Percentiles rank a stretch among this genome's conserved stretches.
Evolutionary conservation across 2,329 filamentous ascomycete species (phyloP).

Genomic region (Phialocephala sp.): DNA sequence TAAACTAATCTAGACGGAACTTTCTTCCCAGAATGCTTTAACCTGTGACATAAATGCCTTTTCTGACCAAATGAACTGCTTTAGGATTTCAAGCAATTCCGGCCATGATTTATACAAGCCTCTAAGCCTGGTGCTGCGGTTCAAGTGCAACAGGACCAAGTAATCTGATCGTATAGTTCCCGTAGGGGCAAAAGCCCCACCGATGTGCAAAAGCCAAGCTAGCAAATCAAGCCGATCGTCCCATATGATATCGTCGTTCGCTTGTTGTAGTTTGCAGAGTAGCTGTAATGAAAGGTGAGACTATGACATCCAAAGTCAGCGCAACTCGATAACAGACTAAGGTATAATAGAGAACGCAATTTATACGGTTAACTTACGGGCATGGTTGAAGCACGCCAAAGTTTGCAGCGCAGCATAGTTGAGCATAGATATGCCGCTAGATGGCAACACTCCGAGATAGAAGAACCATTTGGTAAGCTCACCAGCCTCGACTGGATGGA

Average conservation of each 20-base stretch:
- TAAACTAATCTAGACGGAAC: too few relatives aligned
- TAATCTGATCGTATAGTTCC: neutral
- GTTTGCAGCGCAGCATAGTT: neutral
- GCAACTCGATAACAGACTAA: neutral
- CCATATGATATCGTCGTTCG: constrained; percentile 42
- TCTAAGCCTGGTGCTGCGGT: neutral
- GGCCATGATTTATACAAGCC: constrained; percentile 44
- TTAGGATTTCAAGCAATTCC: constrained; percentile 42
- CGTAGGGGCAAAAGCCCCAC: neutral
- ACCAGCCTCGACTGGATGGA: constrained; percentile 50
- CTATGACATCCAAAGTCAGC: constrained; percentile 35
- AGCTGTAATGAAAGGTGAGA: constrained; percentile 43
- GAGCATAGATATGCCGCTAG: constrained; percentile 41
- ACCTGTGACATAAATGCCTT: constrained; percentile 44
- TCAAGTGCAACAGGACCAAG: neutral
- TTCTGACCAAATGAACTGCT: constrained; percentile 49
- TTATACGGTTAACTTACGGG: neutral
- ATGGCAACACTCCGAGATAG: constrained; percentile 44
- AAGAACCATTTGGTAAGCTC: constrained; percentile 33
- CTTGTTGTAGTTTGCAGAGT: constrained; percentile 43
- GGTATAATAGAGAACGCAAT: constrained; percentile 40
- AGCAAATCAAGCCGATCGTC: constrained; percentile 44
- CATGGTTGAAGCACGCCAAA: neutral
- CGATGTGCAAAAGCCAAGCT: neutral
- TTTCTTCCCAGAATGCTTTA: constrained; percentile 44